Evolutionary conservation across 495 filamentous ascomycete species (phyloP).

Genomic region (Podospora pseudocomata): DNA sequence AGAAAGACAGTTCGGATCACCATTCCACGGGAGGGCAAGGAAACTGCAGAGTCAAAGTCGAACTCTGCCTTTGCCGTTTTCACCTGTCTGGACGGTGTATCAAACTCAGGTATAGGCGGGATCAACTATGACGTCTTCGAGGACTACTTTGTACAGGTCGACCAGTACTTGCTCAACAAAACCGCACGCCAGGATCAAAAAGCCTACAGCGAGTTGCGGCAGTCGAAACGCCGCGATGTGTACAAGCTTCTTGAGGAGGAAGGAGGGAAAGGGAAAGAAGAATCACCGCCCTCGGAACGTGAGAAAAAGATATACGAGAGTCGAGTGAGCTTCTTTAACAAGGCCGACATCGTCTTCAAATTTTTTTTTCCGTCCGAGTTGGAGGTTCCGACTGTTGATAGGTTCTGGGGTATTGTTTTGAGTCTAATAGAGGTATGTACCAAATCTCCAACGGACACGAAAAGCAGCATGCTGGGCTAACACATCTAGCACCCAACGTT

Average conservation of each 20-base stretch:
- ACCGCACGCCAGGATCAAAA: not conserved
- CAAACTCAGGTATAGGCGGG: not conserved
- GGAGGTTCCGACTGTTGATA: constrained; percentile 25
- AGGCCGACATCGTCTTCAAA: constrained; percentile 31
- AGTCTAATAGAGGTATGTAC: constrained; percentile 25
- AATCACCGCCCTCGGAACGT: constrained; percentile 6
- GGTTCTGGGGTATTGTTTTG: constrained; percentile 38
- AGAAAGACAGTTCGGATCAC: not conserved
- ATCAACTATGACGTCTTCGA: not conserved
- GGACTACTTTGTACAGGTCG: not conserved
- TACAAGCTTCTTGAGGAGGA: not conserved
- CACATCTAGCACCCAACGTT: not conserved
- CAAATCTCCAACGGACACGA: not conserved
- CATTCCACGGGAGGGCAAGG: not conserved
- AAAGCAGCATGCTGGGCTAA: not conserved
- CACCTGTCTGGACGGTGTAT: constrained; percentile 12
- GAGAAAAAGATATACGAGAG: constrained; percentile 20
- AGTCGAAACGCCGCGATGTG: not conserved
- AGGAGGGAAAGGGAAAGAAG: not conserved
- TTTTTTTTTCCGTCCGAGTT: constrained; percentile 34
- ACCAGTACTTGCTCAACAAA: not conserved
- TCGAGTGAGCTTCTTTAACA: constrained; percentile 32
- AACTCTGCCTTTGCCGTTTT: constrained; percentile 5
- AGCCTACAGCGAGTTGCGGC: not conserved
- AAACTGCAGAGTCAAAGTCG: not conserved